Conservation (phyloP, 495 filamentous ascomycete genomes). For the Aspergillus avenaceus region DNA sequence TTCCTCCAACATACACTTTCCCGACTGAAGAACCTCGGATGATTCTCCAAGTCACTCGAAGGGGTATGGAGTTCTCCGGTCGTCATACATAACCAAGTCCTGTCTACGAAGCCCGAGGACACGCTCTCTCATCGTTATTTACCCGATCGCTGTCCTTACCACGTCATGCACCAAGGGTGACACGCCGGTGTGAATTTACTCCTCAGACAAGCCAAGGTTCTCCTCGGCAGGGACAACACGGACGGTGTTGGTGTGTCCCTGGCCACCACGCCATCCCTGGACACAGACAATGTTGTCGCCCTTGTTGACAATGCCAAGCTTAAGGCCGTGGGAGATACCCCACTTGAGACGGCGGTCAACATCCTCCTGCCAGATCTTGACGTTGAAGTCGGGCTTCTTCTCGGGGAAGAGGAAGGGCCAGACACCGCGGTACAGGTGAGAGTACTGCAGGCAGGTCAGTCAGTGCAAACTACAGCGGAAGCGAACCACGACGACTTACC, state of each 20-base stretch:
- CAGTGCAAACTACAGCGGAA: neutral
- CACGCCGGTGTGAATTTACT: slow-evolving; percentile 24
- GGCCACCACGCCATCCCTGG: slow-evolving; percentile 95
- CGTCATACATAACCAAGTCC: slow-evolving; percentile 8
- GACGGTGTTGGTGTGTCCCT: slow-evolving; percentile 97
- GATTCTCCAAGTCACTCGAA: slow-evolving; percentile 1
- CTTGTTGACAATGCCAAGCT: slow-evolving; percentile 75
- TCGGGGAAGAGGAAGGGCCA: slow-evolving; percentile 95
- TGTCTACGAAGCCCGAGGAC: slow-evolving; percentile 15
- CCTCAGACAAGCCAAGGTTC: slow-evolving; percentile 53
- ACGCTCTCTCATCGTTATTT: slow-evolving; percentile 9
- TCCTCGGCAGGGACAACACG: slow-evolving; percentile 65
- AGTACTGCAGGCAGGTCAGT: slow-evolving; percentile 49
- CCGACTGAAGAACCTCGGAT: slow-evolving; percentile 8
- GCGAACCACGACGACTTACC: slow-evolving; percentile 33
- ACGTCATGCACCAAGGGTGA: slow-evolving; percentile 13
- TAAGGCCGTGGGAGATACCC: slow-evolving; percentile 81
- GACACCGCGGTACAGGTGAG: slow-evolving; percentile 93
- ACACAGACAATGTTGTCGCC: slow-evolving; percentile 90
- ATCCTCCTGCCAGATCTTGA: slow-evolving; percentile 91
- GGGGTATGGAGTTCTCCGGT: slow-evolving; percentile 6
- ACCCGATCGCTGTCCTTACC: slow-evolving; percentile 19
- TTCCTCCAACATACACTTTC: neutral
- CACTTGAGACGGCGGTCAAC: slow-evolving; percentile 95
- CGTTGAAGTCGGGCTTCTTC: slow-evolving; percentile 89